Base-by-base conservation (phyloP, 176 grass and related monocot species). In the Chloris gayana region DNA sequence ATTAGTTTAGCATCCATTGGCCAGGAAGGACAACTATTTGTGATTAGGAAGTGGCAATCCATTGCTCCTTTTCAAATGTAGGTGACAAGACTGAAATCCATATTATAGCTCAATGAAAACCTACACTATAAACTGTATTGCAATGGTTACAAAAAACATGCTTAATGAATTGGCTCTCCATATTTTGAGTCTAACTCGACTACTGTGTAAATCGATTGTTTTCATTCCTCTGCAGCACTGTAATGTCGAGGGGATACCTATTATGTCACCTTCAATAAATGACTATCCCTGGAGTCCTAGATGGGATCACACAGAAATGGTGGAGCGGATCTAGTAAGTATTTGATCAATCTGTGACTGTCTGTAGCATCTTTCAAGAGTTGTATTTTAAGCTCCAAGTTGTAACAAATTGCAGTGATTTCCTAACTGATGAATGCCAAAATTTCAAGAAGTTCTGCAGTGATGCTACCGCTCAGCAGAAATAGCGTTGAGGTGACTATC, bases 241-340 rank as follows among this genome's bases (percentile, higher is more conserved):
- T 69, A 95, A 89, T 84, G 78, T 85, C 11, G 76, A 89, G 57
- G 85, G 92, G 25, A 32, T 59, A 70, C 95, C 92, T 49, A 91
- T 91, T 57, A 82, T 59, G 5, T 98, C 90, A 54, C 53, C 83
- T 70, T 88, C 84, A 4, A 79, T 88, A 83, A 95, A 89, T 84
- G 92, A 91, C 65, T 98, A 98, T 78, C 95, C 95, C 27, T 98
- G 95, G 95, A 95, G 95, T 80, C 95, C 92, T 59, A 98, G 92
- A 89, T 98, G 95, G 95, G 90, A 95, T 74, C 5, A 53, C 14
- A 1, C 46, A 21, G 35, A 86, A 69, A 98, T 93, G 92, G 92
- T 82, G 49, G 92, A 95, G 30, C 90, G 92, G n/a, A 93, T 98
- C 65, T 93, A 77, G 95, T 98, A 87, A 95, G 95, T 83, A 29